phyloP scores from a whole-genome alignment of 2,329 filamentous ascomycete species.

The Cucurbitaria berberidis region DNA sequence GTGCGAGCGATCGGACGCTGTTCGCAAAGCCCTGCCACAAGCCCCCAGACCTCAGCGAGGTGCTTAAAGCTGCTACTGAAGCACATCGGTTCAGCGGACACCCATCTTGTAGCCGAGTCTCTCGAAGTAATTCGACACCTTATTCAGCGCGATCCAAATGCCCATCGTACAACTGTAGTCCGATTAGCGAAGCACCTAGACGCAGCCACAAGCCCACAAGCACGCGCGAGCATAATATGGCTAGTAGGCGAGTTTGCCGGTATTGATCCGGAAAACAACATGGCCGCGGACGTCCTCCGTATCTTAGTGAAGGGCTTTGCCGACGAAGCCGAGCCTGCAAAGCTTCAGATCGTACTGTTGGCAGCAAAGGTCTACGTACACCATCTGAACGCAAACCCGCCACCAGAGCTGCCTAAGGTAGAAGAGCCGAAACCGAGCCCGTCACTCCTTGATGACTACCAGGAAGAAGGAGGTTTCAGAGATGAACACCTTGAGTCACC shows the following conservation, averaged over 20 bases:
- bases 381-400: slow-evolving; percentile 71
- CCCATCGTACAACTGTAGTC: slow-evolving; percentile 84
- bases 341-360: slow-evolving; percentile 88
- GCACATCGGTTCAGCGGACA: slow-evolving; percentile 87
- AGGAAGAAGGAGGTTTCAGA: slow-evolving; percentile 47
- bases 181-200: slow-evolving; percentile 90
- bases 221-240: slow-evolving; percentile 95
- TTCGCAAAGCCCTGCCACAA: slow-evolving; percentile 66
- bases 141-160: slow-evolving; percentile 85
- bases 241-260: slow-evolving; percentile 93
- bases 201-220: slow-evolving; percentile 82
- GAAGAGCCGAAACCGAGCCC: slow-evolving; percentile 32
- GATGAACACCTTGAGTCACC: slow-evolving; percentile 30
- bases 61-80: slow-evolving; percentile 83
- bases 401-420: slow-evolving; percentile 44
- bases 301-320: slow-evolving; percentile 86
- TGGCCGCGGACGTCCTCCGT: slow-evolving; percentile 88
- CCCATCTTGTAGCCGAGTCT: slow-evolving; percentile 87
- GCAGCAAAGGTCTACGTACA: slow-evolving; percentile 98
- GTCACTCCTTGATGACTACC: slow-evolving; percentile 34
- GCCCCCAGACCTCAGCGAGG: slow-evolving; percentile 63
- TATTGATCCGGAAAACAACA: slow-evolving; percentile 79
- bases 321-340: slow-evolving; percentile 82
- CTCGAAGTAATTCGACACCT: slow-evolving; percentile 94
- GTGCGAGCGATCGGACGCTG: slow-evolving; percentile 93